Base-by-base conservation (phyloP, 2,329 filamentous ascomycete species). In the Hawksworthiomyces lignivorus region DNA sequence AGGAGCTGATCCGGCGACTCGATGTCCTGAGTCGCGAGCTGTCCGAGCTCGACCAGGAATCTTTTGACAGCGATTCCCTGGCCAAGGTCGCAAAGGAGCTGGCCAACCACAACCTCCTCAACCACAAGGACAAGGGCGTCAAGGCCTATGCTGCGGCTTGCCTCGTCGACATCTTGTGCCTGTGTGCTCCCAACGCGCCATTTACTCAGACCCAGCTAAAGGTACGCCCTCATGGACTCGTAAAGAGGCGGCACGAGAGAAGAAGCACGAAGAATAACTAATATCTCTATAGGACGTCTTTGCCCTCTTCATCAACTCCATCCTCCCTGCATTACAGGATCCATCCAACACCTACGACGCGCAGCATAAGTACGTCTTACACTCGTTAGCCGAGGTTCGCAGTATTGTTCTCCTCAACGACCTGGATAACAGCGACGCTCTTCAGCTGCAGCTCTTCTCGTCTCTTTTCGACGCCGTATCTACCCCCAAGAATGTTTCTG, bases 151-250 rank as follows among this genome's bases (percentile, higher is more conserved):
- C 86, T 24, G 82, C 88, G 32, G 86, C 86, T 56, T 97, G 89
- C 60, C 72, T 97, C 47, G 88, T 96, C 41, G 92, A 98, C 60
- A 84, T 98, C 52, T 76, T 98, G 58, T 83, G 86, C 54, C 74
- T 98, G 44, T 95, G 87, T 64, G 92, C 92, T 21, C 92, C 92
- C 1, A 83, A 97, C 70, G 92, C 92, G 59, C 92, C 92, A 15
- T 97, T 94, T 63, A 94, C 87, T 19, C 80, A 78, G 30, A 80
- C 84, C 46, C 89, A 97, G 66, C 73, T 97, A 49, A 95, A 94
- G 82, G 88, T 90, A 63, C 50, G 17, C 28, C 22, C n/a, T 20
- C n/a, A n/a, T 11, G 7, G 19, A 24, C n/a, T 24, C 24, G 3
- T 12, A 26, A 26, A 26, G 24, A 8, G 24, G 12, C 8, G 24